A percentile compares a stretch with the other conserved stretches of the same genome.
Evolutionary conservation across 306 rosid genomes (phyloP).

Genomic region (Pterocarpus santalinus): DNA sequence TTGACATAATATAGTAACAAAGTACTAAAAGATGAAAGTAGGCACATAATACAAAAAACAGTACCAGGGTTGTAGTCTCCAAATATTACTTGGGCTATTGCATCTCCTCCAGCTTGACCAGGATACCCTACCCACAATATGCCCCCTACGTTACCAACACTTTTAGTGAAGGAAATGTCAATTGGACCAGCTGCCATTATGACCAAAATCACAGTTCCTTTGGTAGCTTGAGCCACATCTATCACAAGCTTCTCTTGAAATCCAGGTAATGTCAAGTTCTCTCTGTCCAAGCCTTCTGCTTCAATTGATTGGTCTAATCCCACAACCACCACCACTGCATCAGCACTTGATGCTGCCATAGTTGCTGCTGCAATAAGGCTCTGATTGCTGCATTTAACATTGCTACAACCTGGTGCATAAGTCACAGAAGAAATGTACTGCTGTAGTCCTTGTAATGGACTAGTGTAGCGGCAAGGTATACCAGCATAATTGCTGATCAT

Average conservation of each 20-base stretch:
- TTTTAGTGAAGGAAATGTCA: conserved; percentile 70
- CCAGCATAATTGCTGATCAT: conserved; percentile 83
- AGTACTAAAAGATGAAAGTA: neutral
- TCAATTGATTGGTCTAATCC: conserved; percentile 82
- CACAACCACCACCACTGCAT: conserved; percentile 65
- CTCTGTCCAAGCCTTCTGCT: conserved; percentile 80
- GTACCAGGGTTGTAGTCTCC: conserved; percentile 81
- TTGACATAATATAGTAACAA: neutral
- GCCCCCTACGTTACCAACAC: conserved; percentile 58
- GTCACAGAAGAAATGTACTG: conserved; percentile 55
- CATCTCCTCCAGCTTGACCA: conserved; percentile 84
- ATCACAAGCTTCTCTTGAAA: conserved; percentile 76
- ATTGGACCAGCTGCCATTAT: conserved; percentile 85
- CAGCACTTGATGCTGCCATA: conserved; percentile 59
- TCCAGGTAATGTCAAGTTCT: conserved; percentile 75
- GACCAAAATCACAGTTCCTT: conserved; percentile 69
- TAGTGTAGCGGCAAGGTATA: conserved; percentile 64
- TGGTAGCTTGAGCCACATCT: conserved; percentile 62
- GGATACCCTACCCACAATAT: conserved; percentile 84
- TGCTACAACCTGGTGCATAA: conserved; percentile 66
- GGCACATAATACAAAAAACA: neutral
- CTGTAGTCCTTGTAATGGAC: conserved; percentile 70
- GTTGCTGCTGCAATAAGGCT: conserved; percentile 63
- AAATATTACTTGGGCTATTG: conserved; percentile 73
- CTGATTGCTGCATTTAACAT: conserved; percentile 62